Conservation (phyloP, 441 rosid genomes). For the Brassica hybrid region DNA sequence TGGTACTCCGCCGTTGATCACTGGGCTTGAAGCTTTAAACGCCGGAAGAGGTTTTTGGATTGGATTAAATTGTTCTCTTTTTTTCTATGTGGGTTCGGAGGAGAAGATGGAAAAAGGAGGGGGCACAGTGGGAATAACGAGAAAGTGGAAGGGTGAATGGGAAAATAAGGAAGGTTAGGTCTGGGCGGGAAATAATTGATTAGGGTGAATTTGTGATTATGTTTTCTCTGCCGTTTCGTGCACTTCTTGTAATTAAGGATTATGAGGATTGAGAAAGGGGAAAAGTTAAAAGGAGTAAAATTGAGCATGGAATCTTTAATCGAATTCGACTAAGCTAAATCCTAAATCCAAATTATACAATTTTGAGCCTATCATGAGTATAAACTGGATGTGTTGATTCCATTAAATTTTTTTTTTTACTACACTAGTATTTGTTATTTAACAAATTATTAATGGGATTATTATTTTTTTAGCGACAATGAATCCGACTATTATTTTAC, state of each 20-base stretch:
- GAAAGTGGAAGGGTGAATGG: constrained; percentile 5
- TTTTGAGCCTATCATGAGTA: too few species aligned
- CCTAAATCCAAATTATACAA: too few species aligned
- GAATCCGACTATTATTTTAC: too few species aligned
- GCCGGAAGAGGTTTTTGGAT: background rate
- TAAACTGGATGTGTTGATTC: too few species aligned
- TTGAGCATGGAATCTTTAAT: background rate
- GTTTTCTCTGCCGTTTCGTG: constrained; percentile 26
- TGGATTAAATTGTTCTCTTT: background rate
- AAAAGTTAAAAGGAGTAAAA: background rate
- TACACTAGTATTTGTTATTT: too few species aligned
- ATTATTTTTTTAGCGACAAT: too few species aligned
- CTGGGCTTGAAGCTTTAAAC: constrained; percentile 50
- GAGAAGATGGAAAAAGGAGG: background rate
- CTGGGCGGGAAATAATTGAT: constrained; percentile 26
- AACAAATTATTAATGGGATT: too few species aligned
- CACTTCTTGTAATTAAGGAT: constrained; percentile 33
- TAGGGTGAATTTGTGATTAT: constrained; percentile 41
- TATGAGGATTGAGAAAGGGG: constrained; percentile 1
- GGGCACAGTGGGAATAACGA: constrained; percentile 20
- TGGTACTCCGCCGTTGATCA: constrained; percentile 75
- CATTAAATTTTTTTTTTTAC: too few species aligned
- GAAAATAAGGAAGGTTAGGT: constrained; percentile 26
- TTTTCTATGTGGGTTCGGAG: constrained; percentile 3
- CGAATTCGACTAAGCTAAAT: background rate